These are phyloP conservation scores for Wickerhamiella hasegawae DNA, from an alignment of 805 yeast genomes.

Conservation along the genomic window DNA sequence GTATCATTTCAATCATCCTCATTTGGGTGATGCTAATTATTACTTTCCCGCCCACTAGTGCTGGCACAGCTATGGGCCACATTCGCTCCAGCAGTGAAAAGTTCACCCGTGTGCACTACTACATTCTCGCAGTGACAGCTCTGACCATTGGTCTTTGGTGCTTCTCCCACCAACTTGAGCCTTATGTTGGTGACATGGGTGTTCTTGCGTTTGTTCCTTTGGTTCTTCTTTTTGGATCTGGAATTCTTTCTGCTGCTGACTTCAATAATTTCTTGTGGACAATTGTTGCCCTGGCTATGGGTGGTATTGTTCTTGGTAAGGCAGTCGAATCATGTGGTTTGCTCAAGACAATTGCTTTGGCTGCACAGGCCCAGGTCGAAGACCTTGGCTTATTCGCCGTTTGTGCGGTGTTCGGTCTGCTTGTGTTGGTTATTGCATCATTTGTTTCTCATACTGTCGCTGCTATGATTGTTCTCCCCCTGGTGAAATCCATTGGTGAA, in stretches of 20 bases:
- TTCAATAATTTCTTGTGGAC: constrained; percentile 96
- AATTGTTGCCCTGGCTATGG: constrained; percentile 91
- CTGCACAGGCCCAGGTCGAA: constrained; percentile 49
- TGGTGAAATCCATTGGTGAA: constrained; percentile 80
- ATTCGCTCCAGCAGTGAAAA: constrained; percentile 45
- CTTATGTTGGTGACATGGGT: constrained; percentile 89
- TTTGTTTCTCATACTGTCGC: constrained; percentile 96
- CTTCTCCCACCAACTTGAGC: constrained; percentile 56
- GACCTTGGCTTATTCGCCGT: constrained; percentile 59
- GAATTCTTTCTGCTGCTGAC: constrained; percentile 72
- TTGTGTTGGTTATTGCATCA: constrained; percentile 75
- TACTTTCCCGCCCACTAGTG: constrained; percentile 35
- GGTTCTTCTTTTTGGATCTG: constrained; percentile 84
- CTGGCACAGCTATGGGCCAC: constrained; percentile 37
- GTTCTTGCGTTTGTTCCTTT: constrained; percentile 81
- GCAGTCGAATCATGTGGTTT: constrained; percentile 89
- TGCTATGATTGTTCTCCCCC: constrained; percentile 80
- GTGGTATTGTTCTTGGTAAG: constrained; percentile 89
- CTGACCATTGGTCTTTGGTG: constrained; percentile 82
- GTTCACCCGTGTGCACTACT: constrained; percentile 60
- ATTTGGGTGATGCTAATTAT: constrained; percentile 62
- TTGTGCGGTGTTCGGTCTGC: constrained; percentile 60
- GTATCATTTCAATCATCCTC: constrained; percentile 40
- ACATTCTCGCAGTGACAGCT: constrained; percentile 49
- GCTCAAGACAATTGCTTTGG: constrained; percentile 56